These are phyloP conservation scores for Mallotus japonicus DNA, from an alignment of 441 rosid genomes.

Conservation along the genomic window DNA sequence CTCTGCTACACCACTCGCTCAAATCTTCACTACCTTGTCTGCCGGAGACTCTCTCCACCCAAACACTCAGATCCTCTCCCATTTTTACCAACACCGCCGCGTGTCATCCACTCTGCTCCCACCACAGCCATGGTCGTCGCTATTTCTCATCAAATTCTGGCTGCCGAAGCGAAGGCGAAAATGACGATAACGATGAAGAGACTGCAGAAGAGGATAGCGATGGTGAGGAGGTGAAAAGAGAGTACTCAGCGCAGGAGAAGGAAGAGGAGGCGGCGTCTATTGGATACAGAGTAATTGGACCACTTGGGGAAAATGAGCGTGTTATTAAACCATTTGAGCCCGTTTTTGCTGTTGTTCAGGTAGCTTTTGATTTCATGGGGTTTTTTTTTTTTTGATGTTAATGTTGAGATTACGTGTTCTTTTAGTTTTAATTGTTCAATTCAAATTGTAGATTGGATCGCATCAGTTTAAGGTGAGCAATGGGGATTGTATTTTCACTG, in stretches of 20 bases:
- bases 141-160: slow-evolving; percentile 46
- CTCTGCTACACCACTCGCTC: slow-evolving; percentile 6
- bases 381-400: neutral
- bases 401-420: no score
- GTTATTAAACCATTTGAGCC: slow-evolving; percentile 71
- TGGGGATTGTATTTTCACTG: slow-evolving; percentile 72
- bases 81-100: neutral
- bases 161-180: slow-evolving; percentile 24
- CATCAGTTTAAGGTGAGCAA: slow-evolving; percentile 96
- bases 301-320: slow-evolving; percentile 51
- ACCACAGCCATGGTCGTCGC: slow-evolving; percentile 26
- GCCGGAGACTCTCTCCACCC: slow-evolving; percentile 11
- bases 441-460: slow-evolving; percentile 62
- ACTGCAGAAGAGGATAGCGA: slow-evolving; percentile 37
- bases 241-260: slow-evolving; percentile 63
- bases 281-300: slow-evolving; percentile 74
- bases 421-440: neutral
- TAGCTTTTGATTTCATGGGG: slow-evolving; percentile 8
- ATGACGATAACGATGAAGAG: slow-evolving; percentile 31
- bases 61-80: slow-evolving; percentile 17
- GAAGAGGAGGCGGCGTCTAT: slow-evolving; percentile 71
- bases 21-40: slow-evolving; percentile 16
- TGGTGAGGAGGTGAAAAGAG: slow-evolving; percentile 43
- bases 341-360: slow-evolving; percentile 91
- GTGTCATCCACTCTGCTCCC: slow-evolving; percentile 24